Conservation (phyloP, 2,329 filamentous ascomycete species). For the Trichocomaceae sp. region DNA sequence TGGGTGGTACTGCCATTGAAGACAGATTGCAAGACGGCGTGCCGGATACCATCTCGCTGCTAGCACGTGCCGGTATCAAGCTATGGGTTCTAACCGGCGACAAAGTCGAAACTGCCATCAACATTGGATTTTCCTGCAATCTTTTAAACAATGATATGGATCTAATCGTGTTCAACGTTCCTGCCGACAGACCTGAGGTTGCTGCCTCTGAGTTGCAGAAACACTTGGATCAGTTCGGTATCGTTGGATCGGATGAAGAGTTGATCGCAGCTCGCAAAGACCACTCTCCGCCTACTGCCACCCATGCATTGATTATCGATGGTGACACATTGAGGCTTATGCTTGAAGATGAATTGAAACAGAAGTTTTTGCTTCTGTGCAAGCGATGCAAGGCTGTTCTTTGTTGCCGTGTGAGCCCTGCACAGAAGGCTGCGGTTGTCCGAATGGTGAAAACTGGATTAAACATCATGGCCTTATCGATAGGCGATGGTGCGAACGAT, state of each 20-base stretch:
- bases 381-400: conserved; percentile 96
- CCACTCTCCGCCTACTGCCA: conserved; percentile 78
- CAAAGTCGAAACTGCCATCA: conserved; percentile 98
- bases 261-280: conserved; percentile 69
- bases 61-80: conserved; percentile 92
- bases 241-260: conserved; percentile 81
- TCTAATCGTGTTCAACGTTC: conserved; percentile 78
- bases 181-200: conserved; percentile 61
- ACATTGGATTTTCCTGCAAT: conserved; percentile 99
- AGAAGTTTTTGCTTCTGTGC: conserved; percentile 90
- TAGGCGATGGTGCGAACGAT: conserved; percentile 91
- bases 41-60: conserved; percentile 85
- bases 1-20: conserved; percentile 95
- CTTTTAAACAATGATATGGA: conserved; percentile 98
- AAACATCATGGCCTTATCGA: conserved; percentile 90
- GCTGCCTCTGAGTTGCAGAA: conserved; percentile 68
- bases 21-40: conserved; percentile 95
- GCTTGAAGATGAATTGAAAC: conserved; percentile 71
- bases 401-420: conserved; percentile 93
- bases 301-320: conserved; percentile 90
- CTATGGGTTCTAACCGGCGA: conserved; percentile 97
- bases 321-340: conserved; percentile 88
- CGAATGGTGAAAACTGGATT: conserved; percentile 90
- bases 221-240: conserved; percentile 63
- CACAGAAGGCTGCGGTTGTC: conserved; percentile 96